Conservation (phyloP, 306 rosid species). For the Neltuma alba region DNA sequence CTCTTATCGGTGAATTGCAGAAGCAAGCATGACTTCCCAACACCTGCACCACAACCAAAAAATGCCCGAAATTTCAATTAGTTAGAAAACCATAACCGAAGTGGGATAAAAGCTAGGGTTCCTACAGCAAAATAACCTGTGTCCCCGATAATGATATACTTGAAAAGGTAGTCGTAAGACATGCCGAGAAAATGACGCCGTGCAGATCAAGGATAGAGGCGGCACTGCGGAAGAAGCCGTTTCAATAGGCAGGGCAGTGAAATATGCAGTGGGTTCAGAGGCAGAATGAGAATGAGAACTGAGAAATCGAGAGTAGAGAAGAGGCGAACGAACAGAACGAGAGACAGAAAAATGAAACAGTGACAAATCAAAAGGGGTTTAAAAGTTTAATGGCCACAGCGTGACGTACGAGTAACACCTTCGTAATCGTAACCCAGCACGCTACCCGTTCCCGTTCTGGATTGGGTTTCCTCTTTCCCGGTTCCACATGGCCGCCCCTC, state of each 20-base stretch:
- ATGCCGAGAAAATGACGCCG: constrained; percentile 45
- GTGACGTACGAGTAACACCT: constrained; percentile 17
- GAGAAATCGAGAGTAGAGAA: not conserved
- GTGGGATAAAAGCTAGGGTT: constrained; percentile 6
- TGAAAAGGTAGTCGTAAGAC: constrained; percentile 98
- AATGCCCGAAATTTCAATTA: constrained; percentile 28
- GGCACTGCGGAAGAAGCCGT: not conserved
- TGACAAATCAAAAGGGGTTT: not conserved
- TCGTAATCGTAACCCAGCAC: constrained; percentile 33
- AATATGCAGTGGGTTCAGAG: not conserved
- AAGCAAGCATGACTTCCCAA: constrained; percentile 92
- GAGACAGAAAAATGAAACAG: not conserved
- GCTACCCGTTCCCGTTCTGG: constrained; percentile 16
- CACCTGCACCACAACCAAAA: constrained; percentile 57
- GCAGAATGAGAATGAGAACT: not conserved
- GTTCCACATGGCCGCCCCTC: too few relatives aligned
- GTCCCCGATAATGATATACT: constrained; percentile 98
- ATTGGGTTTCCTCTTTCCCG: not conserved
- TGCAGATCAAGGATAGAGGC: constrained; percentile 2
- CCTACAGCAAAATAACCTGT: constrained; percentile 55
- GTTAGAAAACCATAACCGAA: constrained; percentile 41
- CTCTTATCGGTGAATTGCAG: constrained; percentile 96
- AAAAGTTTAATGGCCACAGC: not conserved
- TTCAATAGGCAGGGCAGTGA: not conserved
- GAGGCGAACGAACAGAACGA: not conserved